Base-by-base conservation (phyloP, 345 rosid species). In the Anacardium occidentale region DNA sequence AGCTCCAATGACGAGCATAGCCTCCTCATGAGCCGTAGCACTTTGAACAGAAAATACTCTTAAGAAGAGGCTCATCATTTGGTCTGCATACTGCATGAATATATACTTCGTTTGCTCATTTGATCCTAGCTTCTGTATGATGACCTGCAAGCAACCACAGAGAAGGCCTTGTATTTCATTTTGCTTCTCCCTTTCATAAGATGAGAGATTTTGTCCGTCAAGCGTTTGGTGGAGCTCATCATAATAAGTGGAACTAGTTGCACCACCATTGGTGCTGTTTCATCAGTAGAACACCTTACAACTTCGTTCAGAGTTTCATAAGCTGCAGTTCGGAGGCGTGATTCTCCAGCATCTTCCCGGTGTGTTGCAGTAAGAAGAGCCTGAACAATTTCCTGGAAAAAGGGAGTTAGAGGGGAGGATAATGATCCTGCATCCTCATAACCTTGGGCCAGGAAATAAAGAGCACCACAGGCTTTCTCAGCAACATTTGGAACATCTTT, bases 381-480 rank as follows among this genome's bases (percentile, higher is more conserved):
- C 67, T 82, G 82, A 52, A 82, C 83, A 73, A 79, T 79, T 48
- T 82, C 85, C 68, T 82, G 85, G 77, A 82, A 82, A 54, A 56
- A 82, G 7, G 85, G 82, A 24, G 82, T 79, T 50, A 82, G 72
- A 1, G 80, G 77, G 17, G 81, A 79, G 10, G 75, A 66, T 14
- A 81, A 78, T 44, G 80, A 76, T 67, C 83, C 87, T 0, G 78
- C 74, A 37, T 86, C 91, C 78, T 88, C 95, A 68, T 82, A 90
- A 66, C 92, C 92, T 62, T 90, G 95, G 57, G 90, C 88, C 68
- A 88, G 87, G 44, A 88, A 88, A 73, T 84, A 88, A 17, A 88
- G 87, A 61, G 92, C 92, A 22, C 90, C 92, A 70, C 92, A 88
- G 72, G 92, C 92, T 77, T 88, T 88, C 79, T 86, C 92, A 0